Evolutionary conservation across 2,329 filamentous ascomycete species (phyloP).

Genomic region (Pseudocercospora macadamiae): DNA sequence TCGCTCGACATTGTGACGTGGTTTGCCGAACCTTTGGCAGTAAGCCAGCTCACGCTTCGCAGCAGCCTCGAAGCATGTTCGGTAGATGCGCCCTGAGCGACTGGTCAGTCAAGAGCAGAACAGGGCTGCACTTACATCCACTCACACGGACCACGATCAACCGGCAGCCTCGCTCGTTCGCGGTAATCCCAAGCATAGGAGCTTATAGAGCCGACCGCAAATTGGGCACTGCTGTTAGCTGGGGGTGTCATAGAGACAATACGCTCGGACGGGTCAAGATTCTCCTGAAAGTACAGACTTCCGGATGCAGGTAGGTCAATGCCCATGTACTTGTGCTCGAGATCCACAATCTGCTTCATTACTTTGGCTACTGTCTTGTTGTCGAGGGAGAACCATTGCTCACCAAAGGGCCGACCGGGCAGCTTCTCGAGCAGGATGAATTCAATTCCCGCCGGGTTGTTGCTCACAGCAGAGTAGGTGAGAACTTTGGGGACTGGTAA

Average conservation of each 20-base stretch:
- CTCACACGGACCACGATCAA: conserved; percentile 39
- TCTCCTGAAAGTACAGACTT: conserved; percentile 38
- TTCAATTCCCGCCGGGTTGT: conserved; percentile 21
- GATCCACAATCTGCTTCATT: conserved; percentile 16
- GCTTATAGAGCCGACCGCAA: conserved; percentile 38
- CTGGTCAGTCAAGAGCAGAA: neutral
- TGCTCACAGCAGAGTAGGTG: conserved; percentile 14
- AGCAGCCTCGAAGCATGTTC: conserved; percentile 32
- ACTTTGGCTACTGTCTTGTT: conserved; percentile 18
- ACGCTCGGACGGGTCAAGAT: conserved; percentile 14
- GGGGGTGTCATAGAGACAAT: neutral
- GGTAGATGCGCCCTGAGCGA: conserved; percentile 28
- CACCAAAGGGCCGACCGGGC: conserved; percentile 16
- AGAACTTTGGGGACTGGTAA: conserved; percentile 21
- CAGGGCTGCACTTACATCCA: conserved; percentile 10
- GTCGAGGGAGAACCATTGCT: conserved; percentile 21
- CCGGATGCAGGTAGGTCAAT: conserved; percentile 20
- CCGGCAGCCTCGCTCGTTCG: conserved; percentile 28
- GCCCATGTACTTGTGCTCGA: conserved; percentile 1
- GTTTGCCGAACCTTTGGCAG: conserved; percentile 32
- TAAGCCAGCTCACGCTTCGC: conserved; percentile 37
- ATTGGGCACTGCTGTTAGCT: conserved; percentile 14
- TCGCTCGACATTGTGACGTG: conserved; percentile 23
- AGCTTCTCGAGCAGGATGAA: conserved; percentile 24
- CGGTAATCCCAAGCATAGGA: conserved; percentile 35